Base-by-base conservation (phyloP, 2,329 filamentous ascomycete species). In the Trichocomaceae sp. region DNA sequence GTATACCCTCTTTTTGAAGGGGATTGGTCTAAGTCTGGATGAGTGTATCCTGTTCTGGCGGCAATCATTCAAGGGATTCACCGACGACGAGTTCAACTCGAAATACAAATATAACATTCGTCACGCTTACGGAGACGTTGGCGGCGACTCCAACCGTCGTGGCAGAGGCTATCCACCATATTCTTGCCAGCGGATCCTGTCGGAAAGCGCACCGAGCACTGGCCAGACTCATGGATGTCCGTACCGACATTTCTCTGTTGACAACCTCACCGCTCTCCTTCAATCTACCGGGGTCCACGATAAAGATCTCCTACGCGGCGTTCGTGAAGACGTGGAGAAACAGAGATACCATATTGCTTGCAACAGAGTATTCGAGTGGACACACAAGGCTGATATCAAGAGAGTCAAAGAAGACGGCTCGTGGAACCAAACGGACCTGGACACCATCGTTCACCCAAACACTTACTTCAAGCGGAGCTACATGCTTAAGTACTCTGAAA, bases 401-500 rank as follows among this genome's bases (percentile, higher is more conserved):
- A 83, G 81, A 65, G 88, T 86, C 58, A 88, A 86, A 71, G 87
- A 91, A 42, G 84, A 90, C 49, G 80, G 83, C 5, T 77, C 84
- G 50, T 86, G 86, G 83, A 84, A 79, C 12, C 75, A 85, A 6
- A 83, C 83, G 15, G 88, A 96, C 69, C 78, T 96, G 42, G 92
- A 97, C 72, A 97, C 92, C 0, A 95, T 99, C 67, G 85, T 96
- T 20, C 93, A 99, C 72, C 93, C 93, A 10, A 99, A 99, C 69
- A 91, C 92, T 61, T 99, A 96, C 73, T 99, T 97, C 73, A 96
- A 96, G 79, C 81, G 92, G 54, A 95, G 90, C 69, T 97, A 90
- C 70, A 66, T 95, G 62, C 75, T 99, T 58, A 96, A 90, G 77
- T 88, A 93, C 68, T 71, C 95, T 23, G 84, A 77, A 1, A 83